Evolutionary conservation across 1,284 basidiomycete genomes (phyloP).

Genomic region (Ganoderma lingzhi): DNA sequence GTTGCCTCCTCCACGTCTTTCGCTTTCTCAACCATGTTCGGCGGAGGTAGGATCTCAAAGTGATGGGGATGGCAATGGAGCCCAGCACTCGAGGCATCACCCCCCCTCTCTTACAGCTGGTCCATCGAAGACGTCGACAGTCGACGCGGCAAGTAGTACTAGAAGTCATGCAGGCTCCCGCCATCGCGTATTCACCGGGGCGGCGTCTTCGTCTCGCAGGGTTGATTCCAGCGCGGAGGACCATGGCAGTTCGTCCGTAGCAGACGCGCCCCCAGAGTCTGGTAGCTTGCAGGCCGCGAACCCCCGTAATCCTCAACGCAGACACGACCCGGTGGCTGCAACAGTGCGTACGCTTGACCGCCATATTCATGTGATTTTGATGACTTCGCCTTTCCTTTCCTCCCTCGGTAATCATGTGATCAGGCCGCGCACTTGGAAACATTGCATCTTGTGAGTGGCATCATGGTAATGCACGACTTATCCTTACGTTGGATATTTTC

Average conservation of each 20-base stretch:
- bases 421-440: background rate
- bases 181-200: background rate
- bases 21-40: background rate
- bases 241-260: background rate
- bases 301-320: background rate
- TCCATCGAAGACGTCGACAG: background rate
- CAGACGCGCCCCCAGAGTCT: too few relatives aligned
- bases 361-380: background rate
- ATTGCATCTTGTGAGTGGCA: background rate
- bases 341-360: background rate
- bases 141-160: background rate
- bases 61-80: background rate
- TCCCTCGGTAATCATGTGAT: too few relatives aligned
- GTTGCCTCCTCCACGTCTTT: background rate
- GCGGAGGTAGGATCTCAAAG: too few relatives aligned
- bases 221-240: background rate
- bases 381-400: background rate
- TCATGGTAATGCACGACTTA: background rate
- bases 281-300: background rate
- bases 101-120: background rate
- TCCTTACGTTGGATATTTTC: background rate
- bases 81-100: background rate
- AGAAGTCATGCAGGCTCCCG: background rate
- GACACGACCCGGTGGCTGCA: background rate
- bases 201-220: background rate